Evolutionary conservation across 345 rosid species (phyloP).

Genomic region (Citrus australasica): DNA sequence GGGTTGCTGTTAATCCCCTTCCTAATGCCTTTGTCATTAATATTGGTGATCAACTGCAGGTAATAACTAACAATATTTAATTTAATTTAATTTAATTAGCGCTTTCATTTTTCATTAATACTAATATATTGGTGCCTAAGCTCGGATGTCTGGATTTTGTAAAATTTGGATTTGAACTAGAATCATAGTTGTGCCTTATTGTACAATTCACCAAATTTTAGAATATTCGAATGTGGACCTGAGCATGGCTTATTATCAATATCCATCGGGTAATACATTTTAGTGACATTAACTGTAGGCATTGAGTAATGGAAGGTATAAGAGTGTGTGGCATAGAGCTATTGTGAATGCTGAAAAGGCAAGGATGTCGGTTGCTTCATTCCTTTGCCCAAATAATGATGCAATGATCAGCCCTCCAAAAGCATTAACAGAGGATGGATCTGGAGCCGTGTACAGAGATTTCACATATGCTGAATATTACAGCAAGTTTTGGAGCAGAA

Average conservation of each 20-base stretch:
- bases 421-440: slow-evolving; percentile 35
- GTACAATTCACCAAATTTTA: too few species aligned
- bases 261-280: too few species aligned
- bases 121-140: too few species aligned
- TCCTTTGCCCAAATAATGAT: slow-evolving; percentile 61
- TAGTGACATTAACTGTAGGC: slow-evolving; percentile 41
- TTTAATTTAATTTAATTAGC: too few species aligned
- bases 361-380: slow-evolving; percentile 77
- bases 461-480: slow-evolving; percentile 86
- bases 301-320: slow-evolving; percentile 75
- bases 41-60: slow-evolving; percentile 93
- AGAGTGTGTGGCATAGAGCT: slow-evolving; percentile 90
- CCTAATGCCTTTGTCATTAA: slow-evolving; percentile 81
- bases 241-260: too few species aligned
- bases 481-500: slow-evolving; percentile 83
- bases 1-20: slow-evolving; percentile 79
- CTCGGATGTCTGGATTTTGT: too few species aligned
- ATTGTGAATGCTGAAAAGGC: slow-evolving; percentile 52
- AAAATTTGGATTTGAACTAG: too few species aligned
- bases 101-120: not conserved
- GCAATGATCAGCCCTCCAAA: slow-evolving; percentile 67
- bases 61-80: slow-evolving; percentile 1
- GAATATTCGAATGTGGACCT: too few species aligned
- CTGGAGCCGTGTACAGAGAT: slow-evolving; percentile 56
- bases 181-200: too few species aligned